Percentiles rank a stretch among this genome's conserved stretches.
These are phyloP conservation scores for Aspergillus sp. DNA, from an alignment of 2,329 filamentous ascomycete species.

Conservation along the genomic window DNA sequence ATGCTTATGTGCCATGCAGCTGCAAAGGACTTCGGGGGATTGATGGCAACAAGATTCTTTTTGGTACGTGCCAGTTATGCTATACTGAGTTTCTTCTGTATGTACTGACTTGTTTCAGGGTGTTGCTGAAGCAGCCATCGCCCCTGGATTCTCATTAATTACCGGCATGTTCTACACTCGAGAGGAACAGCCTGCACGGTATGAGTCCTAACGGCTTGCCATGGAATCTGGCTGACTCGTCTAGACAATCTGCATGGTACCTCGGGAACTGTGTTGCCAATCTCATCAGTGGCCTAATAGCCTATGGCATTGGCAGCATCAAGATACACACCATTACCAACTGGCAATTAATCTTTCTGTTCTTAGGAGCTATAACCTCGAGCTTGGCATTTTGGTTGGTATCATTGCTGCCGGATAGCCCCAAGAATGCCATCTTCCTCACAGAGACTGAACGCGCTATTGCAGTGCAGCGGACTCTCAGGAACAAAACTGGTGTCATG, in stretches of 20 bases:
- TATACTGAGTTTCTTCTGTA: neutral
- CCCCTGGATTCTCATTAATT: slow-evolving; percentile 30
- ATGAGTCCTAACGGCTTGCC: neutral
- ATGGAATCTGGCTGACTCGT: too few species aligned
- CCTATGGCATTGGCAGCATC: slow-evolving; percentile 22
- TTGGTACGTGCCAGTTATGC: slow-evolving; percentile 7
- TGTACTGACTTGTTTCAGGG: slow-evolving; percentile 8
- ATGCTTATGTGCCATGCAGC: slow-evolving; percentile 27
- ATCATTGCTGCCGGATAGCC: slow-evolving; percentile 18
- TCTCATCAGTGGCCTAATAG: slow-evolving; percentile 22
- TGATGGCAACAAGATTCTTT: slow-evolving; percentile 30
- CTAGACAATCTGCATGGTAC: slow-evolving; percentile 27
- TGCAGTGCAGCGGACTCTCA: slow-evolving; percentile 45
- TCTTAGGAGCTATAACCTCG: slow-evolving; percentile 22
- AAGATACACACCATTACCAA: slow-evolving; percentile 9
- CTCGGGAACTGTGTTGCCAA: slow-evolving; percentile 26
- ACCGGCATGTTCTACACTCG: slow-evolving; percentile 29
- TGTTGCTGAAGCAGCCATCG: slow-evolving; percentile 22
- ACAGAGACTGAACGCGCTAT: slow-evolving; percentile 36
- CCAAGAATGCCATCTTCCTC: slow-evolving; percentile 36
- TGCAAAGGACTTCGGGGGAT: slow-evolving; percentile 18
- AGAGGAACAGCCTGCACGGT: slow-evolving; percentile 24
- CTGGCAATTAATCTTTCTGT: slow-evolving; percentile 26
- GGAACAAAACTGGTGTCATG: slow-evolving; percentile 47
- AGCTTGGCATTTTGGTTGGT: slow-evolving; percentile 12